A percentile compares a stretch with the other conserved stretches of the same genome.
Conservation (phyloP, 306 rosid genomes). For the Cercis canadensis region DNA sequence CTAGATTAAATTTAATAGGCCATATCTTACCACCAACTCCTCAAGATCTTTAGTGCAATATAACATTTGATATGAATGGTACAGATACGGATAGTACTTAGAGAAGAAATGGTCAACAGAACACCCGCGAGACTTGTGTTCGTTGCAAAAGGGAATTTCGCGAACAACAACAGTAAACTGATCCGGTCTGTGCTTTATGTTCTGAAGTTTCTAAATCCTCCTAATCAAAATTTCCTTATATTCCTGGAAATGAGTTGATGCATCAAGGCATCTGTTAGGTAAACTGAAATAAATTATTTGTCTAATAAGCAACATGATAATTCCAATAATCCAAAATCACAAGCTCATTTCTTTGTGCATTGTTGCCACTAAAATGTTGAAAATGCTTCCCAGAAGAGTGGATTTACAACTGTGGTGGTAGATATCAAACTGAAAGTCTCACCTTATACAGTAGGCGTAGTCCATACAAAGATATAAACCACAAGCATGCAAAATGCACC, state of each 20-base stretch:
- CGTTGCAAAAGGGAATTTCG: conserved; percentile 77
- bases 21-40: conserved; percentile 60
- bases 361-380: neutral
- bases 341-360: neutral
- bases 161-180: conserved; percentile 80
- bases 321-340: conserved; percentile 10
- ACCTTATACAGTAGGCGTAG: conserved; percentile 80
- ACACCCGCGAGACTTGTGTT: conserved; percentile 70
- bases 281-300: conserved; percentile 35
- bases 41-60: conserved; percentile 64
- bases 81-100: conserved; percentile 65
- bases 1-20: neutral
- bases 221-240: conserved; percentile 69
- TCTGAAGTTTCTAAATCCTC: conserved; percentile 68
- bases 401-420: conserved; percentile 8
- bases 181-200: conserved; percentile 67
- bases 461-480: conserved; percentile 85
- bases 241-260: no score
- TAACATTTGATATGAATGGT: conserved; percentile 70
- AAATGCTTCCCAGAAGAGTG: conserved; percentile 14
- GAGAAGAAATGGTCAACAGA: conserved; percentile 79
- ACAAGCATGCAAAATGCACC: conserved; percentile 84
- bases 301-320: conserved; percentile 7
- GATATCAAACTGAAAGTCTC: conserved; percentile 36
- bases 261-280: conserved; percentile 33